These are phyloP conservation scores for Pleurotus sapidus DNA, from an alignment of 768 basidiomycete species.

Conservation along the genomic window DNA sequence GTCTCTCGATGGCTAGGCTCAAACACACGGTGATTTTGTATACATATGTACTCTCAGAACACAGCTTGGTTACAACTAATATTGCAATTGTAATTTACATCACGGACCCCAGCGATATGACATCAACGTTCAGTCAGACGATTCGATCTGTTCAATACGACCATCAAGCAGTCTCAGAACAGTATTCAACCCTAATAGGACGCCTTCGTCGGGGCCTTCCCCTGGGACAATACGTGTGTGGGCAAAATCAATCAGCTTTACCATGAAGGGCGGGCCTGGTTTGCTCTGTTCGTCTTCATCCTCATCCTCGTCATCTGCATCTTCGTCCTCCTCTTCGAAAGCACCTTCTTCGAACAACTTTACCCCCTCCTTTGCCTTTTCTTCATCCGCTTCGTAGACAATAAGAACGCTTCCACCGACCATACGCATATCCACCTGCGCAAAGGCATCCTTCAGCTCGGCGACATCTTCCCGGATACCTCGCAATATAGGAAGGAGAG, in stretches of 20 bases:
- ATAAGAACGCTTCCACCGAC: conserved; percentile 81
- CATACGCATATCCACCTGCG: conserved; percentile 68
- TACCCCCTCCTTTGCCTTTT: conserved; percentile 38
- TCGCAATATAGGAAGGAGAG: conserved; percentile 56
- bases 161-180: conserved; percentile 58
- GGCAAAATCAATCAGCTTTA: conserved; percentile 94
- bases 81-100: neutral
- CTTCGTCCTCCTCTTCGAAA: conserved; percentile 30
- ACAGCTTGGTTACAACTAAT: too few species aligned
- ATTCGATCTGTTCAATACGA: conserved; percentile 42
- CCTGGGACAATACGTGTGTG: conserved; percentile 72
- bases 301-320: conserved; percentile 34
- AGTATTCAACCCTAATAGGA: conserved; percentile 72
- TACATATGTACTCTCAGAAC: too few species aligned
- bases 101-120: neutral
- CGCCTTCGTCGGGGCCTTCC: conserved; percentile 75
- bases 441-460: conserved; percentile 48
- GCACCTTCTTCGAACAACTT: conserved; percentile 29
- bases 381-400: conserved; percentile 62
- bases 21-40: too few species aligned
- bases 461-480: conserved; percentile 50
- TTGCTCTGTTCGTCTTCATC: conserved; percentile 22
- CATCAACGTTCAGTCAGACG: conserved; percentile 3
- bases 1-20: too few species aligned
- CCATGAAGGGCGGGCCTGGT: conserved; percentile 49